Base-by-base conservation (phyloP, 1,284 basidiomycete genomes). In the Ceratobasidium theobromae region DNA sequence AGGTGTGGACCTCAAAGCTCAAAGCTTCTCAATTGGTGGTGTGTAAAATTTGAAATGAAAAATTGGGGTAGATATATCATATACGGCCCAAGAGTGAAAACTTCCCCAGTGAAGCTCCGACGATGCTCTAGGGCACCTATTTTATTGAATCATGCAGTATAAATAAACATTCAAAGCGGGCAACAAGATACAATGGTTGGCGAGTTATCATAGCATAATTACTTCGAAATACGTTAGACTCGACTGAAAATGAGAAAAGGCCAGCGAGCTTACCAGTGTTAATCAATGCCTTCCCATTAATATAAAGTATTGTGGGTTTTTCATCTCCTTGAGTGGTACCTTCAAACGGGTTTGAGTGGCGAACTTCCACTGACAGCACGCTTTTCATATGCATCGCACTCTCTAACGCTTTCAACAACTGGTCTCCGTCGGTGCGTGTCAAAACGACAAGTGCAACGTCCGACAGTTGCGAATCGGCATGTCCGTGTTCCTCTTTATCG, bases 271-370 rank as follows among this genome's bases (percentile, higher is more conserved):
- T 32, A 64, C 58, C 58, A 41, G 89, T 90, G 75, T 92, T 92
- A 66, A 88, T 75, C 73, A 92, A 76, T 53, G 89, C 84, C 74
- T 87, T 85, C 35, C 87, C 87, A 72, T 90, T 91, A 72, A 92
- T 81, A 79, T 88, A 89, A 74, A 92, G 64, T 53, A 55, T 67
- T 41, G 57, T 68, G 54, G 52, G 68, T 27, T 64, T 64, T 30
- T 64, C 58, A 4, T 51, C 23, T 18, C 52, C 58, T 27, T 51
- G 38, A 14, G 8, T 38, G 48, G 33, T 28, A 18, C 52, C 48
- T 28, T 64, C 48, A 2, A 64, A 18, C 2, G 35, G n/a, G 3
- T 32, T 18, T 23, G 51, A 48, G 55, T 78, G 77, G 0, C 77
- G 73, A 52, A 85, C 58, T 35, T 64, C 49, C 14, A 64, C 58